Base-by-base conservation (phyloP, 805 yeast genomes). In the Blastobotrys americana region DNA sequence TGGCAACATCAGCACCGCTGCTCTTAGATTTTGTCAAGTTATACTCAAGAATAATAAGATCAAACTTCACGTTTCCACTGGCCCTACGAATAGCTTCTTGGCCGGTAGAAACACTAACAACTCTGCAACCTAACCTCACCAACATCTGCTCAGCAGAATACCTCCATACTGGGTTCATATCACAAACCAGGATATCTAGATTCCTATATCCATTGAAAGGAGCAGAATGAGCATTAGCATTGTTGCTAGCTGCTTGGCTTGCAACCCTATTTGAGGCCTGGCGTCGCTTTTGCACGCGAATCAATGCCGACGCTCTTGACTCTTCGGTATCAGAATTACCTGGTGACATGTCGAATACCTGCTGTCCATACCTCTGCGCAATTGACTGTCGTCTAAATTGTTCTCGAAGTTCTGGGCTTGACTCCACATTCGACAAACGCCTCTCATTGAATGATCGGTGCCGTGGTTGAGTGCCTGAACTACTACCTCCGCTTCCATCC, bases 31-130 rank as follows among this genome's bases (percentile, higher is more conserved):
- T 25, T 25, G 31, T 25, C 18, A 84, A 66, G 52, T 76, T 76
- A 44, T 83, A 69, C 2, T 90, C 93, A 0, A 93, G 79, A 47
- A 89, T 70, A 22, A 89, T 86, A 34, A 88, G 53, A 63, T 89
- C 97, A 67, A 87, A 90, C 57, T 78, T 82, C 16, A 86, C 84
- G 42, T 80, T 81, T 31, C 94, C 84, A 0, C 95, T 83, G 4
- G 87, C 86, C 45, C 93, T 67, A 48, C 93, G 72, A 10, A 88
- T 75, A 47, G 88, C 69, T 49, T 88, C 96, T 48, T 87, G 90
- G 1, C 95, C 96, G 47, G 80, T 79, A 0, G 79, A 69, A 4
- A 85, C 83, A 2, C 84, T 70, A 3, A 85, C 84, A 5, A 87
- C 95, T 9, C 81, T 77, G 65, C 95, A 87, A 1, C 94, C 95